These are phyloP conservation scores for Sodiomyces alkalinus DNA, from an alignment of 2,329 filamentous ascomycete genomes.

Conservation along the genomic window DNA sequence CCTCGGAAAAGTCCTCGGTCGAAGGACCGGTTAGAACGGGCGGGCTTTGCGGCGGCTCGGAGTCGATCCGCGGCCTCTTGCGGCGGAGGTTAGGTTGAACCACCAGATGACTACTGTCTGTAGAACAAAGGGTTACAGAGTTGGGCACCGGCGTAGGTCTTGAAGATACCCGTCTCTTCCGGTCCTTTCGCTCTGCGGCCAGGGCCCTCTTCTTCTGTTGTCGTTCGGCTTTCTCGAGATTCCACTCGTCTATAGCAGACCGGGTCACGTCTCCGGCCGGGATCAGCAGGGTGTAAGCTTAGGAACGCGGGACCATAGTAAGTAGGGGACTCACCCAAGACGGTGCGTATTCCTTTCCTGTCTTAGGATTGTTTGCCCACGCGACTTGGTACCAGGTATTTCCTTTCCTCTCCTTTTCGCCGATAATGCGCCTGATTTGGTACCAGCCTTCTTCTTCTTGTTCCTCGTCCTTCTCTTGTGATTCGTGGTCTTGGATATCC, in stretches of 20 bases:
- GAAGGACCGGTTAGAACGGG: not conserved
- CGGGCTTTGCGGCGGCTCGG: too few species aligned
- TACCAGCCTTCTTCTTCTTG: slow-evolving; percentile 14
- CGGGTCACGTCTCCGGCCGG: slow-evolving; percentile 14
- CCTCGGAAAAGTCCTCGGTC: slow-evolving; percentile 1
- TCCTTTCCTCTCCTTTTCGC: slow-evolving; percentile 14
- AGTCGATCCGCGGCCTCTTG: slow-evolving; percentile 2
- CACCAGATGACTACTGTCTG: slow-evolving; percentile 5
- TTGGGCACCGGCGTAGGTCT: too few species aligned
- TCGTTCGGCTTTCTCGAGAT: slow-evolving; percentile 9
- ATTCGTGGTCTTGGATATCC: not conserved
- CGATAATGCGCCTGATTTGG: slow-evolving; percentile 18
- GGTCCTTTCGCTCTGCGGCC: not conserved
- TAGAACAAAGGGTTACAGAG: too few species aligned
- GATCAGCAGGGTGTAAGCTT: slow-evolving; percentile 4
- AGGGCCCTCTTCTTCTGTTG: slow-evolving; percentile 3
- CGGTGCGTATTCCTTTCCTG: slow-evolving; percentile 16
- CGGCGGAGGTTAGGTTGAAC: slow-evolving; percentile 2
- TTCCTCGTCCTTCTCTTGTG: not conserved
- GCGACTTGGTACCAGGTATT: slow-evolving; percentile 20
- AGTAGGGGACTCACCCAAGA: slow-evolving; percentile 16
- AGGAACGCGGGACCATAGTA: not conserved
- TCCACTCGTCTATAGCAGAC: slow-evolving; percentile 18
- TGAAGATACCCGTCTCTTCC: not conserved
- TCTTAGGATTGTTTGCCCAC: slow-evolving; percentile 18